A percentile compares a stretch with the other conserved stretches of the same genome.
Evolutionary conservation across 805 yeast species (phyloP).

Genomic region (Ogataea ganodermae): DNA sequence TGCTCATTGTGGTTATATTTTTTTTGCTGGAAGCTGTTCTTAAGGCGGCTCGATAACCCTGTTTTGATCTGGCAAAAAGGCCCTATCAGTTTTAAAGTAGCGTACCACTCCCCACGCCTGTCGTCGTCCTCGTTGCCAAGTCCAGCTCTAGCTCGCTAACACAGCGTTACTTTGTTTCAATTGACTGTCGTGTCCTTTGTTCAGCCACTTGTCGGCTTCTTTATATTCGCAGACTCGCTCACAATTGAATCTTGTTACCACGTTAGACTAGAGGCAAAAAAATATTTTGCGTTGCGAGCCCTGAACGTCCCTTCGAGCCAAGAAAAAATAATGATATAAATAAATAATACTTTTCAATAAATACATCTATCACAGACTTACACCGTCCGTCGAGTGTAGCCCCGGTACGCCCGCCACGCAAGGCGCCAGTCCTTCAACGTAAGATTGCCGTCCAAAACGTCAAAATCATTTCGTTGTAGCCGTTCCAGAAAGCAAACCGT

Average conservation of each 20-base stretch:
- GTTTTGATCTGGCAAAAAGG: constrained; percentile 6
- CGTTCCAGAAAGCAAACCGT: constrained; percentile 59
- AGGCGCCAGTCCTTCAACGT: constrained; percentile 62
- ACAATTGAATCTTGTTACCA: constrained; percentile 1
- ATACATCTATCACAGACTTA: background rate
- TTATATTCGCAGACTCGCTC: background rate
- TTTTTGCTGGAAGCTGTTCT: background rate
- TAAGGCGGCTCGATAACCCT: constrained; percentile 5
- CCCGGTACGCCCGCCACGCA: constrained; percentile 59
- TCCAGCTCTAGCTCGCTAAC: background rate
- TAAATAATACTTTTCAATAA: background rate
- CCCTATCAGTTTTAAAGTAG: background rate
- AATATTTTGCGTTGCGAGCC: background rate
- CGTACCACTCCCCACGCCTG: background rate
- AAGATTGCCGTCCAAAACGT: constrained; percentile 48
- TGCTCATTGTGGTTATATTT: background rate
- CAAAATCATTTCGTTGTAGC: constrained; percentile 66
- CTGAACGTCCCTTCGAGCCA: background rate
- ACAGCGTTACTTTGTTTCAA: background rate
- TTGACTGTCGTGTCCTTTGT: background rate
- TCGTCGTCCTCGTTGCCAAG: background rate
- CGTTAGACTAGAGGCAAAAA: constrained; percentile 4
- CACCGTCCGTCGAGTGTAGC: constrained; percentile 31
- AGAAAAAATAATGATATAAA: background rate
- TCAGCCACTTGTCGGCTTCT: background rate